Conservation (phyloP, 768 basidiomycete species). For the Boletus barrowsii region DNA sequence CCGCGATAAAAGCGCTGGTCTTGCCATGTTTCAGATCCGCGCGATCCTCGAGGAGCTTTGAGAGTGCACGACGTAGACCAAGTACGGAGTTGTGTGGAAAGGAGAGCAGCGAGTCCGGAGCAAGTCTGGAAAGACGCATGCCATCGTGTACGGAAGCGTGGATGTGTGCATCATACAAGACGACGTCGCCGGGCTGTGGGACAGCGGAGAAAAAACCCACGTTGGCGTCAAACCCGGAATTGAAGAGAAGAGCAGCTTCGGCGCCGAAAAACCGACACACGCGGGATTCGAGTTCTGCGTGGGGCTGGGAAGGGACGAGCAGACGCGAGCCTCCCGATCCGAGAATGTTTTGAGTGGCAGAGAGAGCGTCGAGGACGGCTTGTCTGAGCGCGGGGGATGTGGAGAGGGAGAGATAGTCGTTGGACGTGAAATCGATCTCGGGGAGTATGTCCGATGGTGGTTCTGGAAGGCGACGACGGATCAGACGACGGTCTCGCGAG, state of each 20-base stretch:
- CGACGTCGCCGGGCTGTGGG: conserved; percentile 71
- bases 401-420: conserved; percentile 89
- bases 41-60: conserved; percentile 37
- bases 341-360: conserved; percentile 53
- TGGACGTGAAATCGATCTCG: conserved; percentile 72
- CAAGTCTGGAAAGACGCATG: conserved; percentile 60
- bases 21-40: conserved; percentile 38
- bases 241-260: conserved; percentile 76
- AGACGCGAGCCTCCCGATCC: conserved; percentile 89
- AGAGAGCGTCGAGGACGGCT: conserved; percentile 55
- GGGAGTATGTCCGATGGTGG: conserved; percentile 38
- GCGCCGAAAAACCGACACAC: conserved; percentile 61
- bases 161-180: conserved; percentile 83
- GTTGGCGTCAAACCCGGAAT: conserved; percentile 93
- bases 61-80: conserved; percentile 46
- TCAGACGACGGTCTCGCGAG: conserved; percentile 63
- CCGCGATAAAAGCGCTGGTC: conserved; percentile 67
- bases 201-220: conserved; percentile 80
- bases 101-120: conserved; percentile 34
- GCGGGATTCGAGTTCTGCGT: conserved; percentile 68
- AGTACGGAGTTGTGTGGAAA: conserved; percentile 74
- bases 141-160: conserved; percentile 94
- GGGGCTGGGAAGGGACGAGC: conserved; percentile 57
- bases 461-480: conserved; percentile 68
- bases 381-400: conserved; percentile 52